Evolutionary conservation across 2,329 filamentous ascomycete species (phyloP).

Genomic region (Penicillium aurantiogriseum): DNA sequence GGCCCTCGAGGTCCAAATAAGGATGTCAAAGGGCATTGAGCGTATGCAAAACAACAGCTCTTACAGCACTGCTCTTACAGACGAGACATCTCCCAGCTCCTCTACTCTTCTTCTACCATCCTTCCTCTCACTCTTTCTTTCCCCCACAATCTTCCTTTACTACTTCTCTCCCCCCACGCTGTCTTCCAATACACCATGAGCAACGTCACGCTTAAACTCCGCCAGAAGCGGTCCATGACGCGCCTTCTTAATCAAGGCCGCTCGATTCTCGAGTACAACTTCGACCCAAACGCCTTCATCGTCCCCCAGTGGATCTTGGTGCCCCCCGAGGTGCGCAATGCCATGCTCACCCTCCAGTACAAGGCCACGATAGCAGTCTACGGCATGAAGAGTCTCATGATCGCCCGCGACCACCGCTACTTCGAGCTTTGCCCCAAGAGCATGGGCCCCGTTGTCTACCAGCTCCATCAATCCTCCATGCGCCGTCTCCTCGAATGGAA

Average conservation of each 20-base stretch:
- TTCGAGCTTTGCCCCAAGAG: slow-evolving; percentile 27
- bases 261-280: slow-evolving; percentile 17
- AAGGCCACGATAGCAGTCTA: slow-evolving; percentile 17
- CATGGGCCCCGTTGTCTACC: not conserved
- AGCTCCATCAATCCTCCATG: slow-evolving; percentile 25
- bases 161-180: not conserved
- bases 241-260: not conserved
- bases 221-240: slow-evolving; percentile 1
- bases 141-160: not conserved
- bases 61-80: not conserved
- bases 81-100: not conserved
- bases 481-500: slow-evolving; percentile 28
- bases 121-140: not conserved
- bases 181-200: not conserved
- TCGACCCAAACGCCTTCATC: slow-evolving; percentile 12
- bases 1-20: not conserved
- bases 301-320: slow-evolving; percentile 17
- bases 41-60: not conserved
- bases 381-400: slow-evolving; percentile 18
- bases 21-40: not conserved
- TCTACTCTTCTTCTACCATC: not conserved
- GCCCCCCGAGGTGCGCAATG: slow-evolving; percentile 1
- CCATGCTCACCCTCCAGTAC: slow-evolving; percentile 15
- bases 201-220: not conserved
- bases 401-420: slow-evolving; percentile 20